Conservation (phyloP, 2,329 filamentous ascomycete species). For the Phialemoniopsis sp. region DNA sequence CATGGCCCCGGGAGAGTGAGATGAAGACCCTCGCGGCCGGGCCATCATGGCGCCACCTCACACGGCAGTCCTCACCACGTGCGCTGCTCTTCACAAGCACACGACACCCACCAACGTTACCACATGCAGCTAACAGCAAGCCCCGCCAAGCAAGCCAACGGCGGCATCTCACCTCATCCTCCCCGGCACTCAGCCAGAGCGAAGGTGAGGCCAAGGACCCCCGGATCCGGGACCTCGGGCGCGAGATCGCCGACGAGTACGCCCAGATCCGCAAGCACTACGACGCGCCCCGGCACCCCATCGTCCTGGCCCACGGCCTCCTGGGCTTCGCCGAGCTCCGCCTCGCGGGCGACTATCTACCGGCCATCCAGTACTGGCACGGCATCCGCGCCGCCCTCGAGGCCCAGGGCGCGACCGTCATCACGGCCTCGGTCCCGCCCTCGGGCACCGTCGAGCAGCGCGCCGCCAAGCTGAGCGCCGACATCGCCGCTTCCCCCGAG, state of each 20-base stretch:
- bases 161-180: no score
- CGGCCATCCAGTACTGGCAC: slow-evolving; percentile 59
- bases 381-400: slow-evolving; percentile 48
- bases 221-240: slow-evolving; percentile 32
- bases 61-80: no score
- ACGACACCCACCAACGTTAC: no score
- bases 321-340: slow-evolving; percentile 58
- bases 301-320: slow-evolving; percentile 63
- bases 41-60: no score
- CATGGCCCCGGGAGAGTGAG: no score
- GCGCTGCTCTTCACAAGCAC: no score
- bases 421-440: slow-evolving; percentile 49
- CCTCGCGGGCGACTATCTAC: slow-evolving; percentile 42
- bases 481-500: slow-evolving; percentile 42
- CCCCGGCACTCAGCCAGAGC: no score
- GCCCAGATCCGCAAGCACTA: slow-evolving; percentile 39
- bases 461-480: slow-evolving; percentile 50
- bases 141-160: no score
- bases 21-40: no score
- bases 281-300: slow-evolving; percentile 52
- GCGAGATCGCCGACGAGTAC: slow-evolving; percentile 41
- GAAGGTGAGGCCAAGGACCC: slow-evolving; percentile 23
- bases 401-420: slow-evolving; percentile 15
- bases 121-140: no score
- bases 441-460: slow-evolving; percentile 49